Conservation (phyloP, 2,329 filamentous ascomycete genomes). For the Anthostomella pinea region DNA sequence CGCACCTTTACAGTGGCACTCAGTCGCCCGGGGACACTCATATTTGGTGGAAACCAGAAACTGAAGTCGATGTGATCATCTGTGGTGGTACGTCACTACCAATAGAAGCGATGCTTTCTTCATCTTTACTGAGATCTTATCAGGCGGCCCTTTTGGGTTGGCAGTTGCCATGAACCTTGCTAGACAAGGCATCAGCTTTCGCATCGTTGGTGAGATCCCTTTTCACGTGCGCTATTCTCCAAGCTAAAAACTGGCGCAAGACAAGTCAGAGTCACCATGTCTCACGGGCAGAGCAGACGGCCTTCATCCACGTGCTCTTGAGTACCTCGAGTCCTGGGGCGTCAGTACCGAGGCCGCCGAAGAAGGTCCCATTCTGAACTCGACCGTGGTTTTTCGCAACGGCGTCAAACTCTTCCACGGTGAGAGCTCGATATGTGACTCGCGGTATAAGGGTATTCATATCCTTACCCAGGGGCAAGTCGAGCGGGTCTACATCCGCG, state of each 20-base stretch:
- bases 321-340: constrained; percentile 15
- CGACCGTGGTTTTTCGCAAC: constrained; percentile 30
- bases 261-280: constrained; percentile 29
- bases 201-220: constrained; percentile 29
- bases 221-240: neutral
- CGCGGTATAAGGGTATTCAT: constrained; percentile 33
- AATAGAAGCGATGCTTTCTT: neutral
- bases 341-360: constrained; percentile 26
- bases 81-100: constrained; percentile 27
- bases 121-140: neutral
- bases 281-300: constrained; percentile 19
- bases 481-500: constrained; percentile 35
- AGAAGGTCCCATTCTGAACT: constrained; percentile 33
- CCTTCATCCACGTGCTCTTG: constrained; percentile 17
- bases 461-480: constrained; percentile 37
- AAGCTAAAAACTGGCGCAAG: constrained; percentile 6
- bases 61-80: constrained; percentile 34
- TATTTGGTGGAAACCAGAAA: constrained; percentile 25
- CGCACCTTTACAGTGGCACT: constrained; percentile 29
- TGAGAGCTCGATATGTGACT: constrained; percentile 33
- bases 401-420: constrained; percentile 28
- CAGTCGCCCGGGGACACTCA: constrained; percentile 28
- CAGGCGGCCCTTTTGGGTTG: constrained; percentile 29
- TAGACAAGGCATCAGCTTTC: constrained; percentile 32
- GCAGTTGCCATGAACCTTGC: constrained; percentile 30